phyloP scores from a whole-genome alignment of 1,139 yeast genomes.

The Suhomyces guaymorum region DNA sequence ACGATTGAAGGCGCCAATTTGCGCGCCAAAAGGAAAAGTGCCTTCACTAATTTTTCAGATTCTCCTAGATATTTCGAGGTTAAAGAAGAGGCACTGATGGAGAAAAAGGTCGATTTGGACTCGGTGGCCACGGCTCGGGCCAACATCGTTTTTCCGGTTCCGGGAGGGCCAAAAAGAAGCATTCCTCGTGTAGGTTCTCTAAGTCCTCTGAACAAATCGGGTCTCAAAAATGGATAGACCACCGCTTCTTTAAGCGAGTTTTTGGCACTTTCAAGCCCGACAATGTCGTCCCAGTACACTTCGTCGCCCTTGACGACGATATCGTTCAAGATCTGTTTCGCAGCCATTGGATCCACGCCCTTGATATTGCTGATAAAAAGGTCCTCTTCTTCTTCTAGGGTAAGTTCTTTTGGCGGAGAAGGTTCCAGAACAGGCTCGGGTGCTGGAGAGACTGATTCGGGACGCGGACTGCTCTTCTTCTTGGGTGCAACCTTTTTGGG shows the following conservation, averaged over 20 bases:
- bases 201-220: conserved; percentile 87
- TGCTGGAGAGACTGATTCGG: conserved; percentile 9
- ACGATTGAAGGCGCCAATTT: conserved; percentile 91
- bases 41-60: conserved; percentile 89
- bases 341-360: conserved; percentile 45
- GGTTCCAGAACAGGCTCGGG: conserved; percentile 5
- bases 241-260: conserved; percentile 92
- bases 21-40: conserved; percentile 81
- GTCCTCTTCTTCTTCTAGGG: conserved; percentile 69
- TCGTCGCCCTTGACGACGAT: conserved; percentile 94
- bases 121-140: conserved; percentile 98
- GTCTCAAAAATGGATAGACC: conserved; percentile 91
- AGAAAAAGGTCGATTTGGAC: conserved; percentile 89
- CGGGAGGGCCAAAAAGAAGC: conserved; percentile 97
- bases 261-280: conserved; percentile 90
- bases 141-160: conserved; percentile 97
- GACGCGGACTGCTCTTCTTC: conserved; percentile 5
- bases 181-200: conserved; percentile 97
- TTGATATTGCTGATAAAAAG: conserved; percentile 36
- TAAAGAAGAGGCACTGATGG: conserved; percentile 87
- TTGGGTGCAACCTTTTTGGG: conserved; percentile 13
- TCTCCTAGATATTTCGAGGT: conserved; percentile 94
- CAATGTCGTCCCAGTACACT: conserved; percentile 96
- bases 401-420: conserved; percentile 22
- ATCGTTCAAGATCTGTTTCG: conserved; percentile 77